Conservation (phyloP, 1,284 basidiomycete species). For the Leucoagaricus sp. region DNA sequence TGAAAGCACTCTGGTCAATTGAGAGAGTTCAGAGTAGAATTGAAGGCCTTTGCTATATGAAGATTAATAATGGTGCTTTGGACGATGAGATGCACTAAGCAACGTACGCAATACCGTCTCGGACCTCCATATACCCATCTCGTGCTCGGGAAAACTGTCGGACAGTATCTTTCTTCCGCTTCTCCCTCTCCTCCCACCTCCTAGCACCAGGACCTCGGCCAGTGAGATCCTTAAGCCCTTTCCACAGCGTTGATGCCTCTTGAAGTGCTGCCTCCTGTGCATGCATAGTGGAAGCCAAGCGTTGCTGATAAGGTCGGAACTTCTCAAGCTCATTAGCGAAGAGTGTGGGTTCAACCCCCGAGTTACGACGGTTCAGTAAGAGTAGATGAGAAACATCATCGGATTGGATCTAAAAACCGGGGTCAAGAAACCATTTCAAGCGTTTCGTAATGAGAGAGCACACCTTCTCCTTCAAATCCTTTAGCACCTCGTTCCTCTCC, state of each 20-base stretch:
- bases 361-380: slow-evolving; percentile 87
- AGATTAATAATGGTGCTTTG: slow-evolving; percentile 16
- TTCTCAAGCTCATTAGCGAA: slow-evolving; percentile 96
- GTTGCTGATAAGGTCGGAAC: slow-evolving; percentile 88
- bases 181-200: slow-evolving; percentile 81
- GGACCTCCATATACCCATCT: slow-evolving; percentile 85
- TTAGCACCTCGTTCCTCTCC: slow-evolving; percentile 85
- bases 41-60: slow-evolving; percentile 74
- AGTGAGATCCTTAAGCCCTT: slow-evolving; percentile 70
- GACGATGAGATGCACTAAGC: not conserved
- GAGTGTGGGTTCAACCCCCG: slow-evolving; percentile 82
- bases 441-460: slow-evolving; percentile 11
- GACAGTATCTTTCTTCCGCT: slow-evolving; percentile 73
- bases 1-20: slow-evolving; percentile 62
- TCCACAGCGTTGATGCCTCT: slow-evolving; percentile 73
- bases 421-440: slow-evolving; percentile 10
- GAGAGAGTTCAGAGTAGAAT: slow-evolving; percentile 86
- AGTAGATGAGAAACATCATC: slow-evolving; percentile 97
- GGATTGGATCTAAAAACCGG: slow-evolving; percentile 71
- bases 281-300: slow-evolving; percentile 74
- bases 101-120: slow-evolving; percentile 80
- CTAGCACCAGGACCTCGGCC: slow-evolving; percentile 71
- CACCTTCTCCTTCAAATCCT: slow-evolving; percentile 94
- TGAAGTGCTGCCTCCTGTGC: slow-evolving; percentile 75
- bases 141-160: slow-evolving; percentile 73